Conservation (phyloP, 306 rosid genomes). For the Inga leiocalycina region DNA sequence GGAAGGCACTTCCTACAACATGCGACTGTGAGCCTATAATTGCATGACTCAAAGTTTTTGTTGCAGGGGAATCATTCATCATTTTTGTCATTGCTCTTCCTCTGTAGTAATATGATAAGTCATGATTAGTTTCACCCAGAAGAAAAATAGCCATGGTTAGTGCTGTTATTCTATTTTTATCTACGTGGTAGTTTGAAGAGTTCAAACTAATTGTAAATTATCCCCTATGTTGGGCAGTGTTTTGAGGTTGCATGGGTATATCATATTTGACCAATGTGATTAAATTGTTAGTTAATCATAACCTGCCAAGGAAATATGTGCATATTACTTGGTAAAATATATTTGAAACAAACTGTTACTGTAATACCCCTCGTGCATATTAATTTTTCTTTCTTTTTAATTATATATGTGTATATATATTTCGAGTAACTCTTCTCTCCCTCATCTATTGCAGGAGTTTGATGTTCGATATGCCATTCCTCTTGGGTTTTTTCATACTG, state of each 20-base stretch:
- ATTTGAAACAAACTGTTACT: conserved; percentile 7
- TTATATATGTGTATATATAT: neutral
- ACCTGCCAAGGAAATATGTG: conserved; percentile 20
- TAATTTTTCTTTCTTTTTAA: neutral
- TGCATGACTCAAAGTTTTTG: neutral
- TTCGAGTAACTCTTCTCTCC: conserved; percentile 10
- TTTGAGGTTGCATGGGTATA: neutral
- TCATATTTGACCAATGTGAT: neutral
- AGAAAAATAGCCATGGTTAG: neutral
- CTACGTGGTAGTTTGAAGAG: neutral
- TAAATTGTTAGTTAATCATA: conserved; percentile 3
- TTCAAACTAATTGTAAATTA: neutral
- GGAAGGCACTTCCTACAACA: neutral
- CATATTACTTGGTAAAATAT: neutral
- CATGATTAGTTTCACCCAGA: neutral
- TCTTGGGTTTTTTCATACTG: conserved; percentile 74
- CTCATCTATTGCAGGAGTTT: conserved; percentile 63
- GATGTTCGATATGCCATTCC: conserved; percentile 80
- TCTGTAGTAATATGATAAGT: neutral
- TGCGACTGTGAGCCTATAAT: neutral
- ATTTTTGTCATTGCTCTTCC: neutral
- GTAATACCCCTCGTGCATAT: neutral
- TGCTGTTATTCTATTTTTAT: neutral
- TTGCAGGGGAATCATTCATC: conserved; percentile 2
- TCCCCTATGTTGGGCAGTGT: neutral